These are phyloP conservation scores for Crithidia thermophila DNA, from an alignment of 208 protist genomes.

Conservation along the genomic window DNA sequence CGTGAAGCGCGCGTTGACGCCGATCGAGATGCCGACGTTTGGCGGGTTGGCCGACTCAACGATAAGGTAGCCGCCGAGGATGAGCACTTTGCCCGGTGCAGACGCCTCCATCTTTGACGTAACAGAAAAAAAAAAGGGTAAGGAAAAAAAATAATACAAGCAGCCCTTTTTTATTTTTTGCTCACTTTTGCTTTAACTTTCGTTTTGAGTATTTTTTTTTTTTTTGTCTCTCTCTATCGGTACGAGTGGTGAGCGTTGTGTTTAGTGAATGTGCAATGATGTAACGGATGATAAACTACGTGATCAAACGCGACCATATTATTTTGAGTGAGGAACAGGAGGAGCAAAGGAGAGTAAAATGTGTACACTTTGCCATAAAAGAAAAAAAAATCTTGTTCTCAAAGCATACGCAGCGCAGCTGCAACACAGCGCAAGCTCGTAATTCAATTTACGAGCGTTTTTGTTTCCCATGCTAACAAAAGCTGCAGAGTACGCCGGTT, in stretches of 20 bases:
- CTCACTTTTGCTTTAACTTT: too few relatives aligned
- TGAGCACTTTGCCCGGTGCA: slow-evolving; percentile 95
- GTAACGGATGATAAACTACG: too few relatives aligned
- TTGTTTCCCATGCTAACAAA: too few relatives aligned
- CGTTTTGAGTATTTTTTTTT: slow-evolving; percentile 5
- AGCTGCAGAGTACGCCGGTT: too few relatives aligned
- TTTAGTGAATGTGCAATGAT: slow-evolving; percentile 4
- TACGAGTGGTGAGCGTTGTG: too few relatives aligned
- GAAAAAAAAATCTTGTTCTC: too few relatives aligned
- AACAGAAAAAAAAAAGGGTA: slow-evolving; percentile 4
- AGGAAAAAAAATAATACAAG: slow-evolving; percentile 9
- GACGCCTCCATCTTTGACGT: slow-evolving; percentile 73
- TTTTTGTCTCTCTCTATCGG: slow-evolving; percentile 1
- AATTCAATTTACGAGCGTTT: too few relatives aligned
- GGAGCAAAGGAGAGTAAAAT: background rate
- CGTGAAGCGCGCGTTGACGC: slow-evolving; percentile 91
- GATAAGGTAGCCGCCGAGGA: slow-evolving; percentile 96
- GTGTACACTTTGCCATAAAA: background rate
- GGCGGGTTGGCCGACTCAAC: slow-evolving; percentile 64
- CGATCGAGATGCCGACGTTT: slow-evolving; percentile 94
- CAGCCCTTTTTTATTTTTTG: too few relatives aligned
- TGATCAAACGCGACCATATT: background rate
- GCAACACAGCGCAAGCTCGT: too few relatives aligned
- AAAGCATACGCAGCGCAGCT: too few relatives aligned
- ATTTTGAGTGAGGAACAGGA: background rate